Evolutionary conservation across 495 filamentous ascomycete species (phyloP), one percentile per base, ranked within the genome.

Genomic region (Immersiella caudata): DNA sequence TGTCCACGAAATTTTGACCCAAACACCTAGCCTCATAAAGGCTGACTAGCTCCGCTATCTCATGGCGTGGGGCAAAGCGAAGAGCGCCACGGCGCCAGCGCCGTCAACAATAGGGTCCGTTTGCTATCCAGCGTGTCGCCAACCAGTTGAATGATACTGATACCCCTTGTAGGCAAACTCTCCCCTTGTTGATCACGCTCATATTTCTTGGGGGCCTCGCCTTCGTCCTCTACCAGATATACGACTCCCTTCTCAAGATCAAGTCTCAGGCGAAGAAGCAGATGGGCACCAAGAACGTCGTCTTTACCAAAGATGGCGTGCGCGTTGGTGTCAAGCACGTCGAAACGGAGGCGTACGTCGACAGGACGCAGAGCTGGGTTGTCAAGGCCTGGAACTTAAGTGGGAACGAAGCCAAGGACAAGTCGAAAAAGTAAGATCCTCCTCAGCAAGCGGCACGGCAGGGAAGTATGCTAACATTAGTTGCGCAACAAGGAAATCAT

Each of bases 281-380:
- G 74, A 91, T 97, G 88, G 90, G 92, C 81, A 86, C 88, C 77
- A 91, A 91, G 80, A 88, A 97, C 74, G 83, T 97, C 27, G 80
- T 86, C 33, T 88, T 96, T 75, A 89, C 91, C 33, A 93, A 90
- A 77, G 93, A 96, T 67, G 94, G 94, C 16, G 80, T 94, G 81
- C 90, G 88, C 72, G 91, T 97, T 51, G 87, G 88, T 21, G 88
- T 97, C 57, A 91, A 90, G 81, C 85, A 94, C 67, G 71, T 93
- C 26, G 81, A 83, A 60, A 85, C 87, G 67, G 94, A 97, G 85
- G 85, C 86, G 24, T 94, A 96, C 79, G 87, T 90, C 73, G 93
- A 94, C 79, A 83, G 79, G 71, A 95, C 91, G 24, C 93, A 97
- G 82, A 91, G 87, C 80, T 90, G 89, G 72, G 81, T 93, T 52